phyloP scores from a whole-genome alignment of 176 grass and related monocot species.

The Aegilops tauschii region DNA sequence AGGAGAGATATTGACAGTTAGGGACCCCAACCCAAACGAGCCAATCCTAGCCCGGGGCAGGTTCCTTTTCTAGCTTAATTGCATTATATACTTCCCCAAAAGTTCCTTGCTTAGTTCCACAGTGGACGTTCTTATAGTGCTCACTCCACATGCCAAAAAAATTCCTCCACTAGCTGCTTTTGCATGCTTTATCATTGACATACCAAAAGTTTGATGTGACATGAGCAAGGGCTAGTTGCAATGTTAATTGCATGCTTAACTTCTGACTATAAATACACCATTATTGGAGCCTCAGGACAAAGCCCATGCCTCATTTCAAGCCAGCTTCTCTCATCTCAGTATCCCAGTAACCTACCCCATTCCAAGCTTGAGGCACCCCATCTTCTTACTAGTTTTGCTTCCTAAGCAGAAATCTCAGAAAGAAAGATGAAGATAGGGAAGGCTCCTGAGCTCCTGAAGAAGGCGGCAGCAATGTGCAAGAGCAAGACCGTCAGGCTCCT shows the following conservation, averaged over 20 bases:
- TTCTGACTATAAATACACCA: not conserved
- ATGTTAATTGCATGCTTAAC: not conserved
- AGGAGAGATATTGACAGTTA: not conserved
- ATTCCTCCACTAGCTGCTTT: not conserved
- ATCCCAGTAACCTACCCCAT: too few relatives aligned
- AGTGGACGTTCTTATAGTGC: conserved; percentile 1
- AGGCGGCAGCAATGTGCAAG: not conserved
- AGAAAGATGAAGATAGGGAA: not conserved
- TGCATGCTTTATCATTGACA: not conserved
- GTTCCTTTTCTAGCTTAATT: not conserved
- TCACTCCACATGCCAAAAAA: conserved; percentile 5
- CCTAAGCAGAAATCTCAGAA: not conserved
- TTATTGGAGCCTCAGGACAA: not conserved
- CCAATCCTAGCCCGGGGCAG: not conserved
- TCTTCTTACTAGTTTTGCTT: not conserved
- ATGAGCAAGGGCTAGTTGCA: not conserved
- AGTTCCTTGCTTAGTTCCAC: conserved; percentile 2
- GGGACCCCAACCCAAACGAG: not conserved
- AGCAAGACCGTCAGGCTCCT: not conserved
- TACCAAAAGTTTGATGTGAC: conserved; percentile 17
- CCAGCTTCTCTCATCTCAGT: not conserved
- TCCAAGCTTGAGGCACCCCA: not conserved
- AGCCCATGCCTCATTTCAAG: conserved; percentile 17
- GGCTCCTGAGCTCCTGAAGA: not conserved
- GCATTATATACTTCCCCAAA: not conserved